Percentiles rank a stretch among this genome's conserved stretches.
Evolutionary conservation across 2,329 filamentous ascomycete species (phyloP).

Genomic region (Tolypocladium nubicola): DNA sequence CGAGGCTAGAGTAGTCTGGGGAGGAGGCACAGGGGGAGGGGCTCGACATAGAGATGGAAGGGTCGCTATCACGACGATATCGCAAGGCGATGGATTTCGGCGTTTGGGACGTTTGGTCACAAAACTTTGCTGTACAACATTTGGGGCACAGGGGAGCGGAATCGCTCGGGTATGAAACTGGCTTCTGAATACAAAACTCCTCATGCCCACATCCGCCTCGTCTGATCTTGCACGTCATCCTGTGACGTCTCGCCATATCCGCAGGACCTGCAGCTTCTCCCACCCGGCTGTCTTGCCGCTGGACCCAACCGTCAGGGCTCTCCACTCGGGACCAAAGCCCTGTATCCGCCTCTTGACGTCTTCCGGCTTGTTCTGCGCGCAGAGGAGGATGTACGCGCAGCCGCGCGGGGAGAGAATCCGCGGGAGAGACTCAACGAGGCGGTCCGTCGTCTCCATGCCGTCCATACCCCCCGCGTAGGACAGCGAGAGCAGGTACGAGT

Average conservation of each 20-base stretch:
- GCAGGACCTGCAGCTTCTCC: conserved; percentile 85
- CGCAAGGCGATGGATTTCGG: conserved; percentile 19
- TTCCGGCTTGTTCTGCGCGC: conserved; percentile 79
- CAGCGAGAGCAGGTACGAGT: conserved; percentile 73
- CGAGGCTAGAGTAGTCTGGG: conserved; percentile 8
- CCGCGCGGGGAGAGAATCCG: conserved; percentile 53
- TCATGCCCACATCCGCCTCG: not conserved
- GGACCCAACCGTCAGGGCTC: conserved; percentile 62
- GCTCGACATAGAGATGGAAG: not conserved
- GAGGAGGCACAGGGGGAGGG: not conserved
- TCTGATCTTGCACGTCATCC: not conserved
- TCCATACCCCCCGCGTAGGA: conserved; percentile 83
- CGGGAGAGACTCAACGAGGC: conserved; percentile 62
- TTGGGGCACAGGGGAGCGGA: not conserved
- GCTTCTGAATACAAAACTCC: conserved; percentile 1
- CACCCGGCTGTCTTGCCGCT: conserved; percentile 86
- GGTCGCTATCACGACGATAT: conserved; percentile 12
- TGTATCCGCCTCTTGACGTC: conserved; percentile 55
- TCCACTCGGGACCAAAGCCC: conserved; percentile 49
- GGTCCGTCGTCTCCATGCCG: conserved; percentile 88
- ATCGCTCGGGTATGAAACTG: not conserved
- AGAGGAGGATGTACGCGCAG: conserved; percentile 82
- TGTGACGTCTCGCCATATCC: conserved; percentile 58
- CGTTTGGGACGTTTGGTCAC: conserved; percentile 24
- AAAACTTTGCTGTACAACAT: conserved; percentile 8